These are phyloP conservation scores for Flaveria brownii DNA, from an alignment of 129 eudicot species.

Conservation along the genomic window DNA sequence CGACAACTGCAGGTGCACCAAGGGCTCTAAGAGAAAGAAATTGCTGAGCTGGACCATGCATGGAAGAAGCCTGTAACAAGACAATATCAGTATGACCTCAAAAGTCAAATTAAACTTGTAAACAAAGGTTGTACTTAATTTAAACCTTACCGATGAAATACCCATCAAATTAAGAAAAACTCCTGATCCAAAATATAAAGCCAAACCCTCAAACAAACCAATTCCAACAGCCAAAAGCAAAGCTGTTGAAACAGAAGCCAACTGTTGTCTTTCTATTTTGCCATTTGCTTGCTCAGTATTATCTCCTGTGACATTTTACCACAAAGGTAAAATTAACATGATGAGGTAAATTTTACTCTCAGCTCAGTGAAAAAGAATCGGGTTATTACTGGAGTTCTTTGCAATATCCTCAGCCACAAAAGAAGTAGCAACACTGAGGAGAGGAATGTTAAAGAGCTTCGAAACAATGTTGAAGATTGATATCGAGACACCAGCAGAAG, in stretches of 20 bases:
- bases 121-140: constrained; percentile 1
- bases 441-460: constrained; percentile 88
- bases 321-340: constrained; percentile 15
- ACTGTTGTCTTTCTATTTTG: constrained; percentile 56
- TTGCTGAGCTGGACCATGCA: constrained; percentile 74
- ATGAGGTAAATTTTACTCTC: constrained; percentile 7
- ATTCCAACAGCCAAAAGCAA: constrained; percentile 79
- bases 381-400: constrained; percentile 45
- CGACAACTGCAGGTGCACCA: constrained; percentile 96
- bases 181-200: constrained; percentile 85
- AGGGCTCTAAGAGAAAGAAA: constrained; percentile 80
- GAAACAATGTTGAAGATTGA: constrained; percentile 86
- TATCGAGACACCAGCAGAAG: constrained; percentile 89
- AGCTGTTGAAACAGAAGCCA: constrained; percentile 93
- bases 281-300: constrained; percentile 30
- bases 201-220: constrained; percentile 84
- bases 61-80: constrained; percentile 59
- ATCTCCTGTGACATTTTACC: constrained; percentile 30
- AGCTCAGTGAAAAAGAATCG: constrained; percentile 11
- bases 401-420: constrained; percentile 97
- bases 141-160: constrained; percentile 65
- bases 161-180: constrained; percentile 85
- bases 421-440: constrained; percentile 94
- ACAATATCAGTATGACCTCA: not conserved
- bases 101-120: not conserved